Evolutionary conservation across 768 basidiomycete genomes (phyloP), one percentile per base, ranked within the genome.

Genomic region (Podaxis pistillaris): DNA sequence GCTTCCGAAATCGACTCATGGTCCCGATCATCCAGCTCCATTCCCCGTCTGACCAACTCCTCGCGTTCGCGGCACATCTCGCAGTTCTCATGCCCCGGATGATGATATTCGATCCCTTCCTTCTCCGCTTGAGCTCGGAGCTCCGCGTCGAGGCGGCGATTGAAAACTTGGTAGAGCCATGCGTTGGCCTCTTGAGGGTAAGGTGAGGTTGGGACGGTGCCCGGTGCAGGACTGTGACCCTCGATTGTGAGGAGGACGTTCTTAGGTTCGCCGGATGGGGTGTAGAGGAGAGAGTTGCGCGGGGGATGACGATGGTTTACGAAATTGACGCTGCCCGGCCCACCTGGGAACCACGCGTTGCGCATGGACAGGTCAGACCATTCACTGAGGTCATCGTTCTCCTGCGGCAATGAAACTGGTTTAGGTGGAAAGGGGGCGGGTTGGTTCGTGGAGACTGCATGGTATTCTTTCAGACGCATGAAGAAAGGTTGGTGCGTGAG

Each of bases 321-420:
- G 46, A 62, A 62, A 19, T 56, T 13, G 47, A 71, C 66, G 13
- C 68, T 69, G 22, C 69, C 70, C 7, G 60, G 55, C 26, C 36
- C 65, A 22, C 77, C 76, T 4, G 78, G 79, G 55, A 81, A 73
- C 73, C 75, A 81, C 5, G 76, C 80, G 58, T 78, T 79, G 24
- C 63, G 64, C 70, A 80, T 74, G 19, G 74, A 67, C 15, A 67
- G 63, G 26, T 63, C 67, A 40, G 63, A 50, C 49, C 47, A 58
- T 33, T 33, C 49, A 40, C 47, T 58, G 33, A 52, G 49, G 24
- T 54, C 50, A 52, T 55, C 53, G 46, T 51, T 53, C 24, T 51
- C 13, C 41, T 41, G 47, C 26, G 19, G 49, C 17, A 7, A 13
- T 24, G 52, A 36, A 51, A 22, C 12, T 6, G n/a, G 22, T 54